These are phyloP conservation scores for Phytophthora macrochlamydospora DNA, from an alignment of 352 stramenopile species.

Conservation along the genomic window DNA sequence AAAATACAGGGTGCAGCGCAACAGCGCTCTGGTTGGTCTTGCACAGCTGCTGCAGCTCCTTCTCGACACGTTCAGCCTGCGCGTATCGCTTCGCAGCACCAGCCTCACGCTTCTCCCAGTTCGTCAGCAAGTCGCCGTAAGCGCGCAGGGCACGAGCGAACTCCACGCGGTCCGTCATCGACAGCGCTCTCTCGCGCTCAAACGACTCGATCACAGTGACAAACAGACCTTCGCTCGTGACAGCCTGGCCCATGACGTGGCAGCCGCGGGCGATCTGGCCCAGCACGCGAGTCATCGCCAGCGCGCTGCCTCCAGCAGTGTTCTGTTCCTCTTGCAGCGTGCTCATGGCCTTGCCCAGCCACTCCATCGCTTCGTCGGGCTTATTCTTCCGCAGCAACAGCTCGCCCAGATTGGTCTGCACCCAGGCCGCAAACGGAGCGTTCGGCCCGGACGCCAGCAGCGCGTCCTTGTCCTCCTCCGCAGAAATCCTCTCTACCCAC, in stretches of 20 bases:
- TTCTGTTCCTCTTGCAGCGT: conserved; percentile 61
- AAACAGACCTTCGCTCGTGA: conserved; percentile 76
- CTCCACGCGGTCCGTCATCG: conserved; percentile 62
- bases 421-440: conserved; percentile 65
- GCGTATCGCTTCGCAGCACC: conserved; percentile 45
- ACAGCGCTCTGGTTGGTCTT: conserved; percentile 29
- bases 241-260: conserved; percentile 64
- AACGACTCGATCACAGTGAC: conserved; percentile 72
- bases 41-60: conserved; percentile 38
- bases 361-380: conserved; percentile 69
- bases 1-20: conserved; percentile 56
- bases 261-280: conserved; percentile 70
- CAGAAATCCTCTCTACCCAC: conserved; percentile 59
- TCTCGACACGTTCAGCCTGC: conserved; percentile 44
- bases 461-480: conserved; percentile 51
- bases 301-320: conserved; percentile 46
- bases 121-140: conserved; percentile 57
- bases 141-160: conserved; percentile 66
- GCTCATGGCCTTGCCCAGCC: conserved; percentile 67
- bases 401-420: conserved; percentile 76
- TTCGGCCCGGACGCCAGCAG: conserved; percentile 55
- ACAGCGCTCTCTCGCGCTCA: conserved; percentile 62
- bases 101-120: conserved; percentile 64
- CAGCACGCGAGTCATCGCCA: conserved; percentile 70
- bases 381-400: conserved; percentile 63